Evolutionary conservation across 148 eudicot species (phyloP), one percentile per base, ranked within the genome.

Genomic region (Rheum nobile): DNA sequence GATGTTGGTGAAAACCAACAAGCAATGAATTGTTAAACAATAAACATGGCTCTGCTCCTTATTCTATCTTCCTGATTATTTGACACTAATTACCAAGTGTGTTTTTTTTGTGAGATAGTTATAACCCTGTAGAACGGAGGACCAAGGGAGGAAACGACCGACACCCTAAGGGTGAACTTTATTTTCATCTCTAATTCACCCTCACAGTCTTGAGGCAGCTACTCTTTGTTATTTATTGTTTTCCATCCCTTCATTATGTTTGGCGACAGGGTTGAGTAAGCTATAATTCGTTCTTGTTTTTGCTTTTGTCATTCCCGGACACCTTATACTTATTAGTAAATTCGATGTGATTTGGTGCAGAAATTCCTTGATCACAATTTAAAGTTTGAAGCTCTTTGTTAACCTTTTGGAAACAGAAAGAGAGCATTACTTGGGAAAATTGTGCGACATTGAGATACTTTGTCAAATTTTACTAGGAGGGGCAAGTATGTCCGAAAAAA

Each of bases 81-180:
- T 55, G 46, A 37, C 39, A 11, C 67, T 65, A 34, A 12, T 31
- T 24, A n/a, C 32, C 71, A 41, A 28, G 32, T 39, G 42, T 52
- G 39, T n/a, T 39, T 46, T 78, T n/a, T n/a, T 70, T 78, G 74
- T 38, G 19, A 89, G 98, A 86, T n/a, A 93, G 91, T 75, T 93
- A 91, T 77, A 83, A 93, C 77, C 98, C 97, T 22, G 75, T 85
- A 63, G 97, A 93, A 77, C 88, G 97, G 57, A 89, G 98, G 84
- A 78, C 86, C 71, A 93, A 84, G 84, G 86, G 83, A 32, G 91
- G 95, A 57, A 89, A 79, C 74, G 93, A 90, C 37, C 79, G 91
- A 35, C 74, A 76, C 70, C 71, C 50, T 8, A 84, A 77, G 85
- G 80, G 80, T 55, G 21, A 63, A 59, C 22, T 72, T 54, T 37